Base-by-base conservation (phyloP, 2,329 filamentous ascomycete species). In the Orbilia brochopaga region DNA sequence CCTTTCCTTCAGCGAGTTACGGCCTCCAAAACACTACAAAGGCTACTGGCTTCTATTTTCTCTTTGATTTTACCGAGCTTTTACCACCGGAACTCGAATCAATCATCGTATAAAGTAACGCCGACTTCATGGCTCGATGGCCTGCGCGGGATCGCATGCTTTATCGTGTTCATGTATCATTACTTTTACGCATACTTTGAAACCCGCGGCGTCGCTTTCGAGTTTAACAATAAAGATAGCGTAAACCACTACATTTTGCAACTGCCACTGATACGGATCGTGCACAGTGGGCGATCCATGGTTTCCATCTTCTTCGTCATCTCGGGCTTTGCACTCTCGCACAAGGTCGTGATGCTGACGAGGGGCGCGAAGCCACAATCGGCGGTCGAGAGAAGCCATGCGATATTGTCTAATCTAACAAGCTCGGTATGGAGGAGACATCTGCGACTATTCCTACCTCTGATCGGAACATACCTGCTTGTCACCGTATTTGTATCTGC, bases 71-170 rank as follows among this genome's bases (percentile, higher is more conserved):
- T 63, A 17, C 65, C 65, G 13, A 69, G 53, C 40, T 69, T 62
- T 10, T 63, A 69, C 51, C 11, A 17, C 15, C 11, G n/a, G 15
- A 42, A 5, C 4, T 63, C 56, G 10, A 62, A 62, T 10, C 35
- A n/a, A 30, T 37, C 58, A n/a, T 58, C 27, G n/a, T 37, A 58
- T 24, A 58, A 32, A 27, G 17, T 63, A 24, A 58, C 40, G 10
- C 57, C 65, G 6, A 69, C 65, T 40, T 62, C 65, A 53, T 69
- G 65, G 65, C 65, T 69, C n/a, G 65, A 69, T 15, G 65, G 65
- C 23, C 53, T 69, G 13, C 65, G 65, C 13, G 65, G 65, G 2
- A 42, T 69, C 21, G 65, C 65, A 30, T 69, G 65, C 35, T 35
- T 69, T 24, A 52, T 69, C 15, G 65, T 69, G 7, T 63, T 63